Evolutionary conservation across 2,329 filamentous ascomycete genomes (phyloP), one percentile per base, ranked within the genome.

Genomic region (Cercospora sesami): DNA sequence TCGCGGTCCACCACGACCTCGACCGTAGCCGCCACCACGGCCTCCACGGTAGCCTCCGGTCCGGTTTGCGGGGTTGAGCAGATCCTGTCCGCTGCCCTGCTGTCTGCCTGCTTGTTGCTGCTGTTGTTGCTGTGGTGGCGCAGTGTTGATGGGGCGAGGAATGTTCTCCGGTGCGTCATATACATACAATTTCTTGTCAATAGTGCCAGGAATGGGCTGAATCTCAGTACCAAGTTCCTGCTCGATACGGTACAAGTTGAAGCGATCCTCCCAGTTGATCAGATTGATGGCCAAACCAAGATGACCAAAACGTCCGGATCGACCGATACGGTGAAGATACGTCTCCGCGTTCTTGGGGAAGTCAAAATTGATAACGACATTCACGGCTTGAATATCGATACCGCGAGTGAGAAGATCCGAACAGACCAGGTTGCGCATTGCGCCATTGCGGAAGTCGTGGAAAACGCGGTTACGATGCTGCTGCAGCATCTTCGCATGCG

Each of bases 321-420:
- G 92, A 84, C 95, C 95, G 79, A 99, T 99, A 74, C 95, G 93
- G 83, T 99, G 95, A 67, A 99, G 89, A 79, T 99, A 99, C 0
- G 95, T 99, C 83, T 99, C 95, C 16, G 95, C 96, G 77, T 99
- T 99, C 84, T 99, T 99, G 64, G 95, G 95, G 80, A 99, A 99
- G 78, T 99, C 95, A 77, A 99, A 99, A 84, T 99, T 99, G 87
- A 99, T 99, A 79, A 99, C 95, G 65, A 99, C 95, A 76, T 99
- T 99, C 78, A 99, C 95, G 64, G 95, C 95, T 81, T 99, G 95
- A 73, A 99, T 99, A 82, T 99, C 95, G 77, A 99, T 99, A 89
- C 95, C 95, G 82, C 95, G 94, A 71, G 95, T 99, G 72, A 99
- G 87, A 45, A 99, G 86, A 82, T 99, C 95, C 2, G 96, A 99